A percentile compares a stretch with the other conserved stretches of the same genome.
phyloP scores from a whole-genome alignment of 1,284 basidiomycete species.

The Naganishia cerealis region DNA sequence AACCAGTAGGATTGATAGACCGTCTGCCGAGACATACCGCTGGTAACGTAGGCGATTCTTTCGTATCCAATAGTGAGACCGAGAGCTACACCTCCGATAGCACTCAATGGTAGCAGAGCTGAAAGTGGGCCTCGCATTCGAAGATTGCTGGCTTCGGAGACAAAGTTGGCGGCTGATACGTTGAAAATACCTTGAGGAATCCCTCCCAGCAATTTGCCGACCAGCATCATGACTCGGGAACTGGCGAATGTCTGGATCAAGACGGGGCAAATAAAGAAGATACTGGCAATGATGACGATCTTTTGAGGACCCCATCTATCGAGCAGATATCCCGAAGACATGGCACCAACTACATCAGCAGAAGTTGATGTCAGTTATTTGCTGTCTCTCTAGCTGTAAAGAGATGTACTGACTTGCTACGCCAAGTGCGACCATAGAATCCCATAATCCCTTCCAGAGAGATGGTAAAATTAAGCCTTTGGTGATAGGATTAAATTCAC shows the following conservation, averaged over 20 bases:
- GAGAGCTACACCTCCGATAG: conserved; percentile 27
- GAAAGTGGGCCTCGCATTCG: conserved; percentile 31
- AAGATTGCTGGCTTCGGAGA: conserved; percentile 29
- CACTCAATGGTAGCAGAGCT: conserved; percentile 23
- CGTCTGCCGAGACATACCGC: conserved; percentile 12
- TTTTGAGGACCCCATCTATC: conserved; percentile 30
- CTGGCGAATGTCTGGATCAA: conserved; percentile 26
- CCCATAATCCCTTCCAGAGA: conserved; percentile 26
- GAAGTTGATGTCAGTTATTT: neutral
- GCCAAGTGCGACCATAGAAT: conserved; percentile 24
- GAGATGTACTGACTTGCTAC: conserved; percentile 6
- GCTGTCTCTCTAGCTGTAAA: too few relatives aligned
- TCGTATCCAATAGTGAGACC: conserved; percentile 31
- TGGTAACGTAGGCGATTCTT: conserved; percentile 28
- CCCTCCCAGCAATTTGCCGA: conserved; percentile 31
- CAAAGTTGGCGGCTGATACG: conserved; percentile 31
- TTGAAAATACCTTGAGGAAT: conserved; percentile 32
- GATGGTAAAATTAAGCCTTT: conserved; percentile 28
- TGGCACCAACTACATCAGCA: conserved; percentile 20
- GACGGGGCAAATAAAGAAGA: conserved; percentile 26
- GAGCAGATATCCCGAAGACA: conserved; percentile 26
- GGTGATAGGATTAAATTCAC: conserved; percentile 29
- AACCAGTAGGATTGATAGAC: neutral
- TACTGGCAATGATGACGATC: conserved; percentile 26
- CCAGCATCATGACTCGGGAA: conserved; percentile 30